Evolutionary conservation across 306 rosid genomes (phyloP).

Genomic region (Oxytropis ochrocephala): DNA sequence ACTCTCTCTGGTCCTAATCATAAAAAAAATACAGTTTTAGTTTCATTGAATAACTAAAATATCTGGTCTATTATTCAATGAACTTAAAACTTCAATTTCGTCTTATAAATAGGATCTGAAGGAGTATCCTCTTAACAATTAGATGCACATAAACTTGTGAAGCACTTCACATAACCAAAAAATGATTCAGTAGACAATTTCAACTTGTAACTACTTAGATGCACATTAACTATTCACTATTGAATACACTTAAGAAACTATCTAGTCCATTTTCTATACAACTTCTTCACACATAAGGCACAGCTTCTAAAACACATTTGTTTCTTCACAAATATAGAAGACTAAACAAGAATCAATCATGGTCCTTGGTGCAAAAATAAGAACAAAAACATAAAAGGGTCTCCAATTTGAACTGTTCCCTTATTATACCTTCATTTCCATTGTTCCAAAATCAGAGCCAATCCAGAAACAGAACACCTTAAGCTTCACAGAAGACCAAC

Average conservation of each 20-base stretch:
- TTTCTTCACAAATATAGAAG: background rate
- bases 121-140: background rate
- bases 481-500: conserved; percentile 31
- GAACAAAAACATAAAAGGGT: background rate
- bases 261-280: background rate
- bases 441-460: conserved; percentile 29
- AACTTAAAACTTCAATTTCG: too few species aligned
- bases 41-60: too few species aligned
- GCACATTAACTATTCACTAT: background rate
- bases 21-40: too few species aligned
- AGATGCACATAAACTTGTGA: background rate
- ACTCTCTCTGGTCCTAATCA: too few species aligned
- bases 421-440: conserved; percentile 40
- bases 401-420: conserved; percentile 4
- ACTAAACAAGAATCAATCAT: background rate
- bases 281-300: background rate
- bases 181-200: background rate
- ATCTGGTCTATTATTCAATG: too few species aligned
- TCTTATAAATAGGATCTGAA: too few species aligned
- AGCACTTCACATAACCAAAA: background rate
- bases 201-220: background rate
- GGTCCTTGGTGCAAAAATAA: background rate
- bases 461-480: conserved; percentile 30
- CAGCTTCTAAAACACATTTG: background rate
- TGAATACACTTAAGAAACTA: background rate